Conservation (phyloP, 345 rosid species). For the Litchi chinensis region DNA sequence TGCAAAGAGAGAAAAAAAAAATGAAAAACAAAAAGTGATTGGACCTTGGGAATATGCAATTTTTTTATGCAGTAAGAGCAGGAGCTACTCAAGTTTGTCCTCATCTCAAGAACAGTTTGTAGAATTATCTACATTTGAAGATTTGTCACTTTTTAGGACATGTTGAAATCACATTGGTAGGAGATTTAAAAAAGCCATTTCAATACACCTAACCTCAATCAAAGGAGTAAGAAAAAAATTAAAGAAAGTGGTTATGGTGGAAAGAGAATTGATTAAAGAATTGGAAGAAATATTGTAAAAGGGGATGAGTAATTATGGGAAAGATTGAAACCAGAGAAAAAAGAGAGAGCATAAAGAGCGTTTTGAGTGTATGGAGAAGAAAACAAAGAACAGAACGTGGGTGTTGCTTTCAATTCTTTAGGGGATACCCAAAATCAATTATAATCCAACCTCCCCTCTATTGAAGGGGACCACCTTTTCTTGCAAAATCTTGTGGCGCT, state of each 20-base stretch:
- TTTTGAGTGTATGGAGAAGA: neutral
- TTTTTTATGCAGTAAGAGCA: neutral
- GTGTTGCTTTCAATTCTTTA: slow-evolving; percentile 25
- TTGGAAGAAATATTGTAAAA: neutral
- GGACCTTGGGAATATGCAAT: neutral
- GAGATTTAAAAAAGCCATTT: neutral
- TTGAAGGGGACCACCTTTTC: slow-evolving; percentile 3
- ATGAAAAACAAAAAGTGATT: neutral
- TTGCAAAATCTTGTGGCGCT: neutral
- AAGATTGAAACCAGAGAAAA: neutral
- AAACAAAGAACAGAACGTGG: slow-evolving; percentile 26
- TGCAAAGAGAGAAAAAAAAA: neutral
- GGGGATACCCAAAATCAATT: neutral
- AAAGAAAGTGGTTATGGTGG: neutral
- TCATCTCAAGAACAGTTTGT: neutral
- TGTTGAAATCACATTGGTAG: slow-evolving; percentile 23
- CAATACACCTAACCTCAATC: slow-evolving; percentile 17
- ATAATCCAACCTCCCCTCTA: neutral
- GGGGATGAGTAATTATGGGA: neutral
- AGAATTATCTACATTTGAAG: neutral
- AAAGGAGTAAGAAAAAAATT: neutral
- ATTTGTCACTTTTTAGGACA: neutral
- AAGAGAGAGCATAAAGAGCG: too few species aligned
- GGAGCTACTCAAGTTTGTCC: slow-evolving; percentile 10
- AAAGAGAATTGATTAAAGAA: neutral